Evolutionary conservation across 2,329 filamentous ascomycete genomes (phyloP), one percentile per base, ranked within the genome.

Genomic region (Aspergillus arachidicola): DNA sequence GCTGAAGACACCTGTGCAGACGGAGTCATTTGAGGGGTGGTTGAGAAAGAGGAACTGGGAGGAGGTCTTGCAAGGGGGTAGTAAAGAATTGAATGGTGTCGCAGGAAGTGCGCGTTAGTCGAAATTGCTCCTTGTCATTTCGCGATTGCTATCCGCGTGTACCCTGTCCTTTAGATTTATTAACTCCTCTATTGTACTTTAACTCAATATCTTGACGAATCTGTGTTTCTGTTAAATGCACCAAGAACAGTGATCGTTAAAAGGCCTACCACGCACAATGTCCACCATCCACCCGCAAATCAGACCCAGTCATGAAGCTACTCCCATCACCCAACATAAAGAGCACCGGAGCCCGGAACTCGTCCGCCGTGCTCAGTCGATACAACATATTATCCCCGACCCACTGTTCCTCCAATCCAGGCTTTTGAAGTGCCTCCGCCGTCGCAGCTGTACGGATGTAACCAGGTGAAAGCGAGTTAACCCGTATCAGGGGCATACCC

Each of bases 231-330:
- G 2, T 32, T 32, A 11, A 32, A 11, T 32, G 1, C 0, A 32
- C 30, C 6, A 7, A 1, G 30, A 11, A 0, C 2, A 10, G 10
- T 32, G 10, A 1, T 3, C 0, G 30, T 32, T 32, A 1, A 26
- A 26, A 4, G 26, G 1, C 4, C 36, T 36, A 58, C 54, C 54
- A 57, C 16, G 48, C 75, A 73, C 16, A 34, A 36, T 58, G 56
- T 5, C 56, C 56, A n/a, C 76, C 75, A 64, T 78, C 76, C 7
- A 77, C 72, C 1, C 71, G 59, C 30, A 78, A 51, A 60, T 78
- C 75, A 16, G 74, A 58, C 0, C 66, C 76, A 4, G 76, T 78
- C 72, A 78, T 76, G 57, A 73, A 78, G 60, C 72, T 76, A 58
- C 75, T 77, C 0, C 66, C 75, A 65, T 78, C 73, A 1, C 69